phyloP scores from a whole-genome alignment of 352 stramenopile genomes.

The Phytopythium oedochilum region DNA sequence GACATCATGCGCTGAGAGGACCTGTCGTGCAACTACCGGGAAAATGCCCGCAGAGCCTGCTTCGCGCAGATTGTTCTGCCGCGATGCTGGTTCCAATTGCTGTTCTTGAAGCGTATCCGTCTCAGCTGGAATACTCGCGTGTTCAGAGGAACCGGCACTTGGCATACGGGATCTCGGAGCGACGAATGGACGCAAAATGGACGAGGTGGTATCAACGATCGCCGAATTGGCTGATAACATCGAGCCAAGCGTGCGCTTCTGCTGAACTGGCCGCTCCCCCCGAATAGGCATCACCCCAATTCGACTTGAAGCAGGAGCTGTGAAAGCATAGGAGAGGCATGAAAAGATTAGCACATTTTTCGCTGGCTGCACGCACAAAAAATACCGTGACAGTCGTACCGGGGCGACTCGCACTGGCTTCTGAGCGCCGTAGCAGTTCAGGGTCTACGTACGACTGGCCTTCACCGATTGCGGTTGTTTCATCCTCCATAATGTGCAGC shows the following conservation, averaged over 20 bases:
- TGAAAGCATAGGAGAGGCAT: not conserved
- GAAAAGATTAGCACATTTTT: too few relatives aligned
- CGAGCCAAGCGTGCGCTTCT: conserved; percentile 45
- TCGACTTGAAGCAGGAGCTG: conserved; percentile 5
- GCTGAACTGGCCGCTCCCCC: conserved; percentile 9
- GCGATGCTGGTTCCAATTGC: not conserved
- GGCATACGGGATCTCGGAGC: conserved; percentile 19
- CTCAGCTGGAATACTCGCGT: not conserved
- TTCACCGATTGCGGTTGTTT: conserved; percentile 57
- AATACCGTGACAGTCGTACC: conserved; percentile 12
- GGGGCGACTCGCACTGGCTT: conserved; percentile 4
- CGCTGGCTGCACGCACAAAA: conserved; percentile 4
- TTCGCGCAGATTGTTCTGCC: not conserved
- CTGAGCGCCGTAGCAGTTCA: conserved; percentile 35
- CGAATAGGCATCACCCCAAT: not conserved
- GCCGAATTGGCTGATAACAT: conserved; percentile 51
- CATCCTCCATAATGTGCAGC: conserved; percentile 1
- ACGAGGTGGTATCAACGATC: conserved; percentile 64
- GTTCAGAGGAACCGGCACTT: not conserved
- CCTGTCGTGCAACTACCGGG: conserved; percentile 41
- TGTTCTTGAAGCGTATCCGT: not conserved
- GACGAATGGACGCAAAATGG: conserved; percentile 60
- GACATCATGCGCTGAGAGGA: conserved; percentile 45
- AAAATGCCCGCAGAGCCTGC: conserved; percentile 31
- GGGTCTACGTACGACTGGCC: conserved; percentile 82